Percentiles rank a stretch among this genome's conserved stretches.
These are phyloP conservation scores for Candida sakaeoensis DNA, from an alignment of 805 yeast species.

Conservation along the genomic window DNA sequence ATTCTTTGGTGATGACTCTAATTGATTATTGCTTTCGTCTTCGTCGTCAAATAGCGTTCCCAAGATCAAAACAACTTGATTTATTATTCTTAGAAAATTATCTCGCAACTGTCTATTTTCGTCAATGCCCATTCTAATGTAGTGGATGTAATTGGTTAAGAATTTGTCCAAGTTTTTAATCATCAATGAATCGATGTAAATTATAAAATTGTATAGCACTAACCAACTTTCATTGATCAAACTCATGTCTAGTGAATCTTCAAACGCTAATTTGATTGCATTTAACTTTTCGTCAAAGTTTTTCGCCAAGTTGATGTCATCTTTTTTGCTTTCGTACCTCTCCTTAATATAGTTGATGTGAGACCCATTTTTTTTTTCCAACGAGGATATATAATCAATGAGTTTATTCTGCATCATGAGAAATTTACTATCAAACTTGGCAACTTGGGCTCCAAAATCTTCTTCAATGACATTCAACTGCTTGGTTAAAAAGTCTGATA, in stretches of 20 bases:
- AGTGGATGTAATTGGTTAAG: slow-evolving; percentile 35
- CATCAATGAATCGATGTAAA: slow-evolving; percentile 30
- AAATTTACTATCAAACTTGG: slow-evolving; percentile 34
- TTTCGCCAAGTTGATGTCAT: slow-evolving; percentile 25
- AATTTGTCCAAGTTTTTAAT: slow-evolving; percentile 28
- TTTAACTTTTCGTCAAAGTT: slow-evolving; percentile 24
- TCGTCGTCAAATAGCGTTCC: slow-evolving; percentile 27
- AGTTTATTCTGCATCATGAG: slow-evolving; percentile 35
- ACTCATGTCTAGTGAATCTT: slow-evolving; percentile 39
- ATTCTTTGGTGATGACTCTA: slow-evolving; percentile 33
- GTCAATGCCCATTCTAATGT: slow-evolving; percentile 27
- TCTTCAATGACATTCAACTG: slow-evolving; percentile 28
- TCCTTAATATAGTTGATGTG: slow-evolving; percentile 35
- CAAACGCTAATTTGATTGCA: slow-evolving; percentile 29
- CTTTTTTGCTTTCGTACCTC: slow-evolving; percentile 35
- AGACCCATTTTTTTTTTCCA: slow-evolving; percentile 33
- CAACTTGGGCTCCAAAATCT: slow-evolving; percentile 34
- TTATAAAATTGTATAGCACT: slow-evolving; percentile 33
- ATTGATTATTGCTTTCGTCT: slow-evolving; percentile 23
- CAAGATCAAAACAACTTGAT: slow-evolving; percentile 23
- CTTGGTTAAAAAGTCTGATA: slow-evolving; percentile 30
- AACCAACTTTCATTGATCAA: slow-evolving; percentile 43
- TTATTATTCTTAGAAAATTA: slow-evolving; percentile 22
- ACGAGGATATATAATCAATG: slow-evolving; percentile 30
- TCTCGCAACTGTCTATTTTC: slow-evolving; percentile 25